phyloP scores from a whole-genome alignment of 768 basidiomycete genomes.

The Mycena sanguinolenta region DNA sequence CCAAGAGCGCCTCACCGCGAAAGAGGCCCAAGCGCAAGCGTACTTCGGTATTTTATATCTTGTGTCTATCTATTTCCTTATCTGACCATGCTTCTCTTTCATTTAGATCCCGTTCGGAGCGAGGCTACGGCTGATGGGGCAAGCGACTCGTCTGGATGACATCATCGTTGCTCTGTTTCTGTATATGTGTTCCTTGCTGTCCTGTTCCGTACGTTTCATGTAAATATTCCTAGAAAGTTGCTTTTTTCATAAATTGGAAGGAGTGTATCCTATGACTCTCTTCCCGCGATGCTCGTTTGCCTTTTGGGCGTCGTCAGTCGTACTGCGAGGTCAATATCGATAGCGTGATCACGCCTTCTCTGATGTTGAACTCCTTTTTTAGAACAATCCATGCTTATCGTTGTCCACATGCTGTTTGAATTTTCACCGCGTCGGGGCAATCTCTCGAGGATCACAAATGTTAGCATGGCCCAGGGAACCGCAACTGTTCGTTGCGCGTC shows the following conservation, averaged over 20 bases:
- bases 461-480: no score
- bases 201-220: conserved; percentile 48
- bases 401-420: conserved; percentile 30
- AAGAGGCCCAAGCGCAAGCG: conserved; percentile 91
- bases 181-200: conserved; percentile 41
- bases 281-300: neutral
- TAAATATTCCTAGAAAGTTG: conserved; percentile 52
- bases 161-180: conserved; percentile 23
- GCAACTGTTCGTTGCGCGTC: no score
- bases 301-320: neutral
- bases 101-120: conserved; percentile 77
- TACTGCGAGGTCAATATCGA: neutral
- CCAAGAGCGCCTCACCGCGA: conserved; percentile 94
- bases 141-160: conserved; percentile 70
- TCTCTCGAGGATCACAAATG: conserved; percentile 11
- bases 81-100: conserved; percentile 37
- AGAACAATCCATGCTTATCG: conserved; percentile 30
- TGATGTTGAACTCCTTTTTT: conserved; percentile 30
- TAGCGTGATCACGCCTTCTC: conserved; percentile 32
- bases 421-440: conserved; percentile 2
- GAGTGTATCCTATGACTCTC: conserved; percentile 20
- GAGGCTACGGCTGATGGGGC: conserved; percentile 68
- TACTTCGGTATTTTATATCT: conserved; percentile 82
- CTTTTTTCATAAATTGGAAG: conserved; percentile 30
- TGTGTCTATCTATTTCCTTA: conserved; percentile 19